A percentile compares a stretch with the other conserved stretches of the same genome.
Evolutionary conservation across 2,329 filamentous ascomycete genomes (phyloP).

Genomic region (Diaporthe vexans): DNA sequence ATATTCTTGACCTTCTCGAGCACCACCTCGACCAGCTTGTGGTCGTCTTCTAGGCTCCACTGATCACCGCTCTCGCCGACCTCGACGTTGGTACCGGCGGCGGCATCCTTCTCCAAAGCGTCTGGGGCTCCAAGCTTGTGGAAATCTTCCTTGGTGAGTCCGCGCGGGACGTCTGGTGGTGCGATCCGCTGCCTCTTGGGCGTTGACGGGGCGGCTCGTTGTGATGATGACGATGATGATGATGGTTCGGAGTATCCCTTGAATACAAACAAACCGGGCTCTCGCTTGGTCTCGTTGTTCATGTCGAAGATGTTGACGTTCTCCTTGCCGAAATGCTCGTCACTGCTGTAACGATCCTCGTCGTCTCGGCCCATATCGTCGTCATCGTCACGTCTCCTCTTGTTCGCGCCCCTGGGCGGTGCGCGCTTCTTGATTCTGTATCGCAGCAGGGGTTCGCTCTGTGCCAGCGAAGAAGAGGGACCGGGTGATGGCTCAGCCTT

Average conservation of each 20-base stretch:
- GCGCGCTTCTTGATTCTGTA: constrained; percentile 64
- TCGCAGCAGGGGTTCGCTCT: constrained; percentile 43
- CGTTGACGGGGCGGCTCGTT: constrained; percentile 58
- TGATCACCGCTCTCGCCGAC: constrained; percentile 60
- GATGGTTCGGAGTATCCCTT: constrained; percentile 34
- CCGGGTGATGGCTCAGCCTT: constrained; percentile 46
- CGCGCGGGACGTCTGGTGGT: constrained; percentile 71
- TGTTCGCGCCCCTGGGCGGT: constrained; percentile 64
- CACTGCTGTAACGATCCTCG: constrained; percentile 45
- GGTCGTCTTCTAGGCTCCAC: constrained; percentile 76
- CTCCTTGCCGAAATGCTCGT: constrained; percentile 44
- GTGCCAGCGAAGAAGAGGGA: constrained; percentile 46
- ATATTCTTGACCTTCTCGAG: constrained; percentile 71
- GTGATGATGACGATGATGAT: constrained; percentile 43
- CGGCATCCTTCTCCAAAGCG: not conserved
- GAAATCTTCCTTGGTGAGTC: constrained; percentile 71
- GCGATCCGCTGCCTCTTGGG: constrained; percentile 73
- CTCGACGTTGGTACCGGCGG: constrained; percentile 56
- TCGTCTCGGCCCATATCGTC: constrained; percentile 62
- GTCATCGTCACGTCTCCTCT: constrained; percentile 63
- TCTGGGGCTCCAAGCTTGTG: constrained; percentile 57
- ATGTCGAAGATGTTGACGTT: constrained; percentile 42
- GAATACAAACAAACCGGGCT: constrained; percentile 32
- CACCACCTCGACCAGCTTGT: constrained; percentile 76
- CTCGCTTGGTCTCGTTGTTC: constrained; percentile 19